These are phyloP conservation scores for Eucalyptus grandis DNA, from an alignment of 345 rosid genomes.

Conservation along the genomic window DNA sequence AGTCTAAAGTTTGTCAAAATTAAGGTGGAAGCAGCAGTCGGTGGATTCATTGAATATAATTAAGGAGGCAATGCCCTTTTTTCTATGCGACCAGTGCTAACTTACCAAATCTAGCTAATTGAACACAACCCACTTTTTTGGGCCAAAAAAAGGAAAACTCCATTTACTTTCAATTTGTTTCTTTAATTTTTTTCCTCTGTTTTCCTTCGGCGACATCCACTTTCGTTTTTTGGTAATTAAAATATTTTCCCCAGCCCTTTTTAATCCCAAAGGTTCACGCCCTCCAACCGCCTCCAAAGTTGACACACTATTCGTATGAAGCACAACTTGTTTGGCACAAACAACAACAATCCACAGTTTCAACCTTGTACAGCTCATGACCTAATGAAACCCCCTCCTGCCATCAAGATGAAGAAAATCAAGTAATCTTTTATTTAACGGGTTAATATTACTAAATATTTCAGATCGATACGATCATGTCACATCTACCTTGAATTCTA, in stretches of 20 bases:
- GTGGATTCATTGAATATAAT: neutral
- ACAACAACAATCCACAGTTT: neutral
- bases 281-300: neutral
- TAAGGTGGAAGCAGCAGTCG: neutral
- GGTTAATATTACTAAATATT: neutral
- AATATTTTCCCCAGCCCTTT: neutral
- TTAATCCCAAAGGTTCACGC: neutral
- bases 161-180: neutral
- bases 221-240: neutral
- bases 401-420: neutral
- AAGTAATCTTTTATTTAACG: neutral
- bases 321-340: neutral
- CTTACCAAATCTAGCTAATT: neutral
- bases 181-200: neutral
- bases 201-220: neutral
- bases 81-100: neutral
- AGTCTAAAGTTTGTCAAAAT: neutral
- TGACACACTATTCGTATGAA: neutral
- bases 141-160: neutral
- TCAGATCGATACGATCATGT: rapidly evolving
- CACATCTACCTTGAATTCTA: rapidly evolving
- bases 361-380: neutral
- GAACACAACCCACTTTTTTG: neutral
- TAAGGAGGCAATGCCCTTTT: neutral
- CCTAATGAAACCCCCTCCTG: neutral